Percentiles rank a stretch among this genome's conserved stretches.
phyloP scores from a whole-genome alignment of 768 basidiomycete genomes.

The Suillus hirtellus region DNA sequence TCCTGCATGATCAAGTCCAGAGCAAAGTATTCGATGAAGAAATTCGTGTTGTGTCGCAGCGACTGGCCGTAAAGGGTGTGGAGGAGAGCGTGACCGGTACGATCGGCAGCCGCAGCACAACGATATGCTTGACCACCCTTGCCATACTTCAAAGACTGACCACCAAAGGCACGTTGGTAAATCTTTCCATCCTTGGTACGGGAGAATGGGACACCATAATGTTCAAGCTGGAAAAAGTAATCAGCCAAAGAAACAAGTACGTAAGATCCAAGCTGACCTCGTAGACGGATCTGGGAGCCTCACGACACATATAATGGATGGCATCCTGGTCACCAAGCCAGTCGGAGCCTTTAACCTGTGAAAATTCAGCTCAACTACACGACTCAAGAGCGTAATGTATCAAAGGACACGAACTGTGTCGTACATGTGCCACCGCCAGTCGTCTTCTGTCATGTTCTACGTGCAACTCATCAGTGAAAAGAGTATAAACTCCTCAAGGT shows the following conservation, averaged over 20 bases:
- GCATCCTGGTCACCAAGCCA: constrained; percentile 99
- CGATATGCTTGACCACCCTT: constrained; percentile 99
- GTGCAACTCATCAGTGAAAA: constrained; percentile 10
- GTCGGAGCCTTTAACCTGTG: constrained; percentile 95
- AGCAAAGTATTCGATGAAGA: constrained; percentile 99
- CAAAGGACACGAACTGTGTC: constrained; percentile 65
- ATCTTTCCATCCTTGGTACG: constrained; percentile 99
- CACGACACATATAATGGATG: constrained; percentile 99
- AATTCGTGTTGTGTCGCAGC: constrained; percentile 97
- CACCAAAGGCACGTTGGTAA: constrained; percentile 99
- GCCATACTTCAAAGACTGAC: constrained; percentile 94
- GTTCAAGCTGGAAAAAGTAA: constrained; percentile 74
- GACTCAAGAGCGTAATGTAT: constrained; percentile 9
- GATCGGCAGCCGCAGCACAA: constrained; percentile 97
- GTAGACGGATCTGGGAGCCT: constrained; percentile 91
- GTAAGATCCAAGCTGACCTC: constrained; percentile 54
- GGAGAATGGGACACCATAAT: constrained; percentile 98
- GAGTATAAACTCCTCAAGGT: constrained; percentile 1
- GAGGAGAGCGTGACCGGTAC: constrained; percentile 96
- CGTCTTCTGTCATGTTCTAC: constrained; percentile 98
- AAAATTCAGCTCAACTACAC: constrained; percentile 16
- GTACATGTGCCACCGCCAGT: constrained; percentile 99
- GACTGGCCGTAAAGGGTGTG: constrained; percentile 99
- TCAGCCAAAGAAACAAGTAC: constrained; percentile 4
- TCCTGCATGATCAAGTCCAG: constrained; percentile 98